Evolutionary conservation across 2,329 filamentous ascomycete species (phyloP).

Genomic region (Aspergillus sclerotialis): DNA sequence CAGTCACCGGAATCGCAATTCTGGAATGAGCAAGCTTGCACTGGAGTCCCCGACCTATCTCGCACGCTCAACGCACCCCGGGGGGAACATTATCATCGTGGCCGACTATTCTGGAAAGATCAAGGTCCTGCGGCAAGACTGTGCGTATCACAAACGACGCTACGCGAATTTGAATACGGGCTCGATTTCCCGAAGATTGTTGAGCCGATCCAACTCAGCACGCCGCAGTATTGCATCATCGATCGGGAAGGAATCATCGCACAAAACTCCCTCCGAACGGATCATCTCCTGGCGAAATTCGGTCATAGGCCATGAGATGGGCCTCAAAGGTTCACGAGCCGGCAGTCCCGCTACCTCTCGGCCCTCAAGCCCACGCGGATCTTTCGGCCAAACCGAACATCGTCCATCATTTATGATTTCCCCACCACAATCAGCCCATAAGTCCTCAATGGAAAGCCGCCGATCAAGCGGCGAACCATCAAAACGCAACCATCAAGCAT

Average conservation of each 20-base stretch:
- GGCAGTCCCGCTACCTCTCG: slow-evolving; percentile 39
- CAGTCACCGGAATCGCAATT: slow-evolving; percentile 18
- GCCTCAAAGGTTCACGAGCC: slow-evolving; percentile 35
- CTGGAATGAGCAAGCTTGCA: slow-evolving; percentile 37
- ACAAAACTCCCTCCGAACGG: slow-evolving; percentile 57
- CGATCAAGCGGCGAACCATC: slow-evolving; percentile 12
- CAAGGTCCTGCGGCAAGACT: slow-evolving; percentile 94
- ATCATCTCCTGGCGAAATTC: slow-evolving; percentile 84
- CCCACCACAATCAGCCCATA: slow-evolving; percentile 19
- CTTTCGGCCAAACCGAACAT: slow-evolving; percentile 14
- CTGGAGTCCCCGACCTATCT: slow-evolving; percentile 72
- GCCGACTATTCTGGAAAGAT: slow-evolving; percentile 82
- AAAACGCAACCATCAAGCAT: slow-evolving; percentile 6
- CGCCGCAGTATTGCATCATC: slow-evolving; percentile 45
- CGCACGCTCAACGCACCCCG: slow-evolving; percentile 65
- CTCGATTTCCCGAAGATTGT: slow-evolving; percentile 66
- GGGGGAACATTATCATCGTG: slow-evolving; percentile 87
- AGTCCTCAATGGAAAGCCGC: slow-evolving; percentile 15
- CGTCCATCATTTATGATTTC: slow-evolving; percentile 23
- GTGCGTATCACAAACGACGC: slow-evolving; percentile 71
- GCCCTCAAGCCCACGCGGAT: slow-evolving; percentile 35
- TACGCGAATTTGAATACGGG: slow-evolving; percentile 71
- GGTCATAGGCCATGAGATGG: slow-evolving; percentile 48
- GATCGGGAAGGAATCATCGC: slow-evolving; percentile 36
- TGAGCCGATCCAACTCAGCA: slow-evolving; percentile 49